These are phyloP conservation scores for Zanthoxylum bungeanum DNA, from an alignment of 345 rosid genomes.

Conservation along the genomic window DNA sequence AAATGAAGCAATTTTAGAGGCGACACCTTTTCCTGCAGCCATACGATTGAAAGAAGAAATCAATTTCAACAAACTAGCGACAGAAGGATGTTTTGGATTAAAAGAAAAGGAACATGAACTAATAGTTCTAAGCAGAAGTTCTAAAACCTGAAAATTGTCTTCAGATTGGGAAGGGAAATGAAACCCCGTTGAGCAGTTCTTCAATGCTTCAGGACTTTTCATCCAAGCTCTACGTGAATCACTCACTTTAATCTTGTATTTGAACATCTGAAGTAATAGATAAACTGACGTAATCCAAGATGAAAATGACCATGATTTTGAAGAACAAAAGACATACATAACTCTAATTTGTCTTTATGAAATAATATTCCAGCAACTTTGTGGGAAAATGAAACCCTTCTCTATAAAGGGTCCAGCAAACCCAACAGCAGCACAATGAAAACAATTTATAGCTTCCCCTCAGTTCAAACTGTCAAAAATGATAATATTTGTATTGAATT, in stretches of 20 bases:
- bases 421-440: not conserved
- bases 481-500: not conserved
- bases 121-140: slow-evolving; percentile 3
- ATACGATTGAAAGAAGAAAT: not conserved
- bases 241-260: slow-evolving; percentile 62
- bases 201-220: slow-evolving; percentile 67
- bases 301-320: not conserved
- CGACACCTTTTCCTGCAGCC: slow-evolving; percentile 55
- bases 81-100: not conserved
- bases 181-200: slow-evolving; percentile 80
- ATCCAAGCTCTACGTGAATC: slow-evolving; percentile 87
- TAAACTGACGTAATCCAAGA: not conserved
- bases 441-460: not conserved
- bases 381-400: not conserved
- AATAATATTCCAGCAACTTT: not conserved
- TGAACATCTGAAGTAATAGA: slow-evolving; percentile 60
- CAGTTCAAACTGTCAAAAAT: not conserved
- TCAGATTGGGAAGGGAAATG: slow-evolving; percentile 51
- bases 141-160: slow-evolving; percentile 43
- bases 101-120: not conserved
- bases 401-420: not conserved
- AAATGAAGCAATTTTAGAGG: slow-evolving; percentile 58
- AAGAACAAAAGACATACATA: not conserved
- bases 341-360: not conserved
- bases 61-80: not conserved